Base-by-base conservation (phyloP, 2,329 filamentous ascomycete genomes). In the Microascus cirrosus region DNA sequence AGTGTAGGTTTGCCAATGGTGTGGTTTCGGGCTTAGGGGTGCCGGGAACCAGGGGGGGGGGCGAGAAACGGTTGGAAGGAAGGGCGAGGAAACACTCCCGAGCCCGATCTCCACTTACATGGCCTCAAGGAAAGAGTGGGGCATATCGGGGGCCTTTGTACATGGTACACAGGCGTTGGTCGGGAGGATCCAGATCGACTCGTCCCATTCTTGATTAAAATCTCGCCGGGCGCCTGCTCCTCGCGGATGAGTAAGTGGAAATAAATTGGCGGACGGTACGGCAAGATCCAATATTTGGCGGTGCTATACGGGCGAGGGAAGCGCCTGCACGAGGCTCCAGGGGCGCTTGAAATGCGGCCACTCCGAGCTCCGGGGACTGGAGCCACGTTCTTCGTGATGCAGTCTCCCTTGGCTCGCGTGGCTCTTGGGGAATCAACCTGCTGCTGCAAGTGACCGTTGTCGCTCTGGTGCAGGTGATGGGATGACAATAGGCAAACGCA, bases 311-410 rank as follows among this genome's bases (percentile, higher is more conserved):
- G 45, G 45, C 45, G 45, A 50, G n/a, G 11, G 18, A 50, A 22
- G n/a, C 11, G 45, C 3, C 22, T 50, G 45, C n/a, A 22, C n/a
- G 3, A 22, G 22, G 45, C 11, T 22, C 45, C 45, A 50, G 42
- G 2, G 45, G 45, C n/a, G n/a, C 45, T n/a, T 50, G 6, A 12
- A 22, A 24, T 22, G 45, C 45, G 45, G 20, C 45, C 45, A 3
- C 45, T 11, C 20, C 42, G 50, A 24, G 22, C 42, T 22, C 51
- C 45, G n/a, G 45, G 42, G 55, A 56, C 18, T 56, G 55, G 55
- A 56, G 55, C 55, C 55, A 56, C 55, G 55, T 56, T 56, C 25
- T 20, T 35, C 39, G 35, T 20, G 25, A 22, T 11, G 39, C 42
- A 56, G 25, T 48, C 20, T 24, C 34, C 54, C 54, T 45, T 45